phyloP scores from a whole-genome alignment of 2,329 filamentous ascomycete species.

The Graphium sp. region DNA sequence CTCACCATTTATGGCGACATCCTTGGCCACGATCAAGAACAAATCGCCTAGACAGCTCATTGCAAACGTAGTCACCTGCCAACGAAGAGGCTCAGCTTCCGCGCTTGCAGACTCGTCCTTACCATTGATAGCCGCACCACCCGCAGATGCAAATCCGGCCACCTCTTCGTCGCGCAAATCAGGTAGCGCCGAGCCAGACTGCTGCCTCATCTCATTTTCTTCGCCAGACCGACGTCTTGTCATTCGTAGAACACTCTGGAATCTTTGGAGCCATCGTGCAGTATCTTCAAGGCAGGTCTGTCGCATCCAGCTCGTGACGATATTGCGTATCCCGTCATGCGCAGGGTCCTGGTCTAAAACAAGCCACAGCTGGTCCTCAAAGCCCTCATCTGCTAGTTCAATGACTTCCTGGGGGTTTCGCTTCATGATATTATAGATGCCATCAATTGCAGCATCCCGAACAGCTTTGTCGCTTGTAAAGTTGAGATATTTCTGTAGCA shows the following conservation, averaged over 20 bases:
- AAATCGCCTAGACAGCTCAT: constrained; percentile 80
- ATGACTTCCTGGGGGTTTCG: constrained; percentile 74
- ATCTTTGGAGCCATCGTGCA: constrained; percentile 70
- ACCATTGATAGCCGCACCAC: constrained; percentile 40
- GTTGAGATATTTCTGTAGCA: constrained; percentile 62
- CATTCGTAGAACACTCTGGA: constrained; percentile 79
- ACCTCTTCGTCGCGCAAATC: constrained; percentile 94
- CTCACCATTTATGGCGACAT: constrained; percentile 56
- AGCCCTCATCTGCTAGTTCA: constrained; percentile 52
- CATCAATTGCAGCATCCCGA: constrained; percentile 68
- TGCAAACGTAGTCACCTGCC: constrained; percentile 91
- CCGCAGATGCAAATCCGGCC: constrained; percentile 76
- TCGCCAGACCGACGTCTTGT: constrained; percentile 53
- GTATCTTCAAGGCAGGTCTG: constrained; percentile 75
- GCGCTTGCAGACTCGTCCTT: constrained; percentile 23
- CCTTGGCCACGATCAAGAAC: constrained; percentile 57
- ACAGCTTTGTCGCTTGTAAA: constrained; percentile 53
- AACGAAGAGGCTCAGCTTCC: constrained; percentile 68
- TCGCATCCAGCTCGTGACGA: constrained; percentile 83
- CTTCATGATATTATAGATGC: constrained; percentile 90
- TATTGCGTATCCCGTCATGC: constrained; percentile 68
- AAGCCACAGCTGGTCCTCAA: constrained; percentile 88
- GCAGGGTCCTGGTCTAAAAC: constrained; percentile 62
- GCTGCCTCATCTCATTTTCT: constrained; percentile 15
- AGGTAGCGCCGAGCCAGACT: constrained; percentile 33